Percentiles rank a stretch among this genome's conserved stretches.
phyloP scores from a whole-genome alignment of 2,329 filamentous ascomycete genomes.

The Beauveria australis region DNA sequence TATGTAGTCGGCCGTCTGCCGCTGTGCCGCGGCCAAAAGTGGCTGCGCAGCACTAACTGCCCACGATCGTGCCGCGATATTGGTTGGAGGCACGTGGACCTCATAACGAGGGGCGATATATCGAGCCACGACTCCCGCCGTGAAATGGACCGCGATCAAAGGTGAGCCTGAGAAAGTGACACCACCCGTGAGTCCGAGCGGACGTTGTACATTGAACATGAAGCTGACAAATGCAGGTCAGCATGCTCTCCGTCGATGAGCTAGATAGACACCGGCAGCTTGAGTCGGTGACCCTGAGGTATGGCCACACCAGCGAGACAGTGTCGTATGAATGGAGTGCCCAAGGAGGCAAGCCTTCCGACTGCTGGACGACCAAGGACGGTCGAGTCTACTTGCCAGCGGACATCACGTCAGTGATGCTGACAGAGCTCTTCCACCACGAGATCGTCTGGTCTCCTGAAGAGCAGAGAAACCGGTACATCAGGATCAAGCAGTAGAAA shows the following conservation, averaged over 20 bases:
- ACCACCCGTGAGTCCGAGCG: background rate
- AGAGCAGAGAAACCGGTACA: background rate
- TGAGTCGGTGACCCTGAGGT: background rate
- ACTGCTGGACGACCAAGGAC: background rate
- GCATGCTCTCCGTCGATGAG: background rate
- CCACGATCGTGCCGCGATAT: no score
- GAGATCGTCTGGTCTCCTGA: background rate
- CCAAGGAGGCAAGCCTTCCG: background rate
- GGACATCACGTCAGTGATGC: background rate
- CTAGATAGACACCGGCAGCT: background rate
- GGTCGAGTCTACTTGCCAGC: background rate
- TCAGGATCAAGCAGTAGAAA: background rate
- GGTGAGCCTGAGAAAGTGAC: no score
- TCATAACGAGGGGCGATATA: no score
- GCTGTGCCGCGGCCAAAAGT: background rate
- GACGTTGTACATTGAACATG: background rate
- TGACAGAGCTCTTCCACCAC: background rate
- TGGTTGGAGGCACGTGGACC: no score
- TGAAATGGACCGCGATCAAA: no score
- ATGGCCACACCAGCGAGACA: background rate
- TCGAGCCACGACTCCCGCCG: no score
- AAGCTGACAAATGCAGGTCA: background rate
- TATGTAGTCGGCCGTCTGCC: background rate
- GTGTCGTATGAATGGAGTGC: background rate
- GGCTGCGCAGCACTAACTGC: background rate